Percentiles rank a stretch among this genome's conserved stretches.
Evolutionary conservation across 2,329 filamentous ascomycete species (phyloP).

Genomic region (Exserohilum rostratum): DNA sequence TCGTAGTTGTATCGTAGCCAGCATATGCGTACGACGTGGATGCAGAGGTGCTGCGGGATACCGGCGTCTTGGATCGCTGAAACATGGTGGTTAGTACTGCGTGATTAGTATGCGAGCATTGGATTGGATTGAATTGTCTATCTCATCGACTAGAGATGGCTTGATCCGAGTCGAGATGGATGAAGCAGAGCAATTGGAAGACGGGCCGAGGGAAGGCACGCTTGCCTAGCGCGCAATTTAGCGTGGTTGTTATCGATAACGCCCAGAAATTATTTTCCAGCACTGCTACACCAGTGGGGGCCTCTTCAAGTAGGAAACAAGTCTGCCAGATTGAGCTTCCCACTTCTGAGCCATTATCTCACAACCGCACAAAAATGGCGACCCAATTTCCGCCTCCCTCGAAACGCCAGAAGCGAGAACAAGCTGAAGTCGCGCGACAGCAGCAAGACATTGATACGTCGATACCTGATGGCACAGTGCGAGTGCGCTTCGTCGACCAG

Average conservation of each 20-base stretch:
- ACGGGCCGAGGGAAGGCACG: conserved; percentile 14
- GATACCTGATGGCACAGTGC: conserved; percentile 75
- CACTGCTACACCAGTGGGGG: conserved; percentile 4
- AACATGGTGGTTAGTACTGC: conserved; percentile 37
- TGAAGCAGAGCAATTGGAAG: background rate
- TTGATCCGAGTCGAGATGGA: conserved; percentile 1
- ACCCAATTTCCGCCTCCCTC: conserved; percentile 83
- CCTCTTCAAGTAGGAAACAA: background rate
- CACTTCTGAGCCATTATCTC: background rate
- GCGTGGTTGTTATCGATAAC: conserved; percentile 33
- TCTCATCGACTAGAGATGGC: background rate
- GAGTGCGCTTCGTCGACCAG: conserved; percentile 88
- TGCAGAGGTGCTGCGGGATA: conserved; percentile 40
- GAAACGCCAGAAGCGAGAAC: conserved; percentile 82
- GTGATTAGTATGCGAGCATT: conserved; percentile 29
- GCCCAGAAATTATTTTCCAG: conserved; percentile 26
- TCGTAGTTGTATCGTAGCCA: conserved; percentile 45
- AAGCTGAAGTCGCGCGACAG: conserved; percentile 70
- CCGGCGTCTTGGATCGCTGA: conserved; percentile 29
- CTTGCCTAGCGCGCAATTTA: conserved; percentile 28
- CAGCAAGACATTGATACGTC: conserved; percentile 75
- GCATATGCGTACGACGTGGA: conserved; percentile 45
- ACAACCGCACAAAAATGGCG: conserved; percentile 64
- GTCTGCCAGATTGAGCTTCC: background rate
- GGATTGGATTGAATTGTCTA: background rate